phyloP scores from a whole-genome alignment of 257 asterid species.

The Penstemon davidsonii region DNA sequence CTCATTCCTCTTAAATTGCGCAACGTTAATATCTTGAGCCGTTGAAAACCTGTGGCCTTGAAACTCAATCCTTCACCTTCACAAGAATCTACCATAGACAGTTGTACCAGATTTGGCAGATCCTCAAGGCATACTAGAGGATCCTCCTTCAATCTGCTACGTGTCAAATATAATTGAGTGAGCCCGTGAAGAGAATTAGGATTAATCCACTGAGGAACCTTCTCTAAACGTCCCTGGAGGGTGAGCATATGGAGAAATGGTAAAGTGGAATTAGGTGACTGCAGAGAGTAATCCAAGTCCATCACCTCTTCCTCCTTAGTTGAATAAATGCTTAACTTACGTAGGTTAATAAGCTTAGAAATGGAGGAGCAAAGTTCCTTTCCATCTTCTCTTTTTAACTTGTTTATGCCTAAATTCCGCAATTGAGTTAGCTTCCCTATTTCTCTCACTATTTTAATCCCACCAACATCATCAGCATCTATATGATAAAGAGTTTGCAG shows the following conservation, averaged over 20 bases:
- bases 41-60: constrained; percentile 12
- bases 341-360: constrained; percentile 23
- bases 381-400: constrained; percentile 30
- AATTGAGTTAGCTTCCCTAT: constrained; percentile 29
- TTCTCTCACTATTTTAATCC: constrained; percentile 4
- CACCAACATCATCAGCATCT: no score
- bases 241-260: background rate
- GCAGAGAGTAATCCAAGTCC: background rate
- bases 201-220: constrained; percentile 24
- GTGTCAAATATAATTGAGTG: background rate
- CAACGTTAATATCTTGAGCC: constrained; percentile 1
- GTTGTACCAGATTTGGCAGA: constrained; percentile 17
- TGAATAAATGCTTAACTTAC: background rate
- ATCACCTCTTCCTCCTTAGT: background rate
- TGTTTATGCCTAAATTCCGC: constrained; percentile 18
- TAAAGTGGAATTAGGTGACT: background rate
- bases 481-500: no score
- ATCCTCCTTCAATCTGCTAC: constrained; percentile 11
- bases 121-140: constrained; percentile 20
- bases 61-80: constrained; percentile 25
- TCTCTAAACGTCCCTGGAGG: constrained; percentile 13
- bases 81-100: background rate
- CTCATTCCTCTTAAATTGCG: background rate
- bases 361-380: constrained; percentile 30
- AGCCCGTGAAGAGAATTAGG: constrained; percentile 17